Base-by-base conservation (phyloP, 768 basidiomycete species). In the Fomitopsis pulvina region DNA sequence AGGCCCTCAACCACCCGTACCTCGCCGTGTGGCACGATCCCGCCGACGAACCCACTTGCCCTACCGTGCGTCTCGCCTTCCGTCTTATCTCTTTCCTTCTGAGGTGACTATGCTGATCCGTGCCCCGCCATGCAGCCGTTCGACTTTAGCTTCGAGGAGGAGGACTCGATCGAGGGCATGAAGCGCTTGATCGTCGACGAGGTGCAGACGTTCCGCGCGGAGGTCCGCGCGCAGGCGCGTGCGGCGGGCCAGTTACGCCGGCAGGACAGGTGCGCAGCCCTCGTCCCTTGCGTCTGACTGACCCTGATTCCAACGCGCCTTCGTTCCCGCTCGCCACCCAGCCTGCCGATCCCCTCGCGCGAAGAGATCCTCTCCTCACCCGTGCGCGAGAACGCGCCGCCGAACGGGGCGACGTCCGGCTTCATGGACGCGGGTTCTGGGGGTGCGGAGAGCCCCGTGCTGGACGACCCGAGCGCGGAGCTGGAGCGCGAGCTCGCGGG, bases 1-100 rank as follows among this genome's bases (percentile, higher is more conserved):
- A 97, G 63, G 96, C 96, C 1, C 73, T 99, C 45, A 85, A 87
- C 47, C 96, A 99, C 63, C 92, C 94, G 1, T 99, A 98, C 70
- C 71, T 91, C 53, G 81, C 87, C 52, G 96, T 97, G 10, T 99
- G 96, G 96, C 94, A 97, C 63, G 96, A 98, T 66, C 93, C 93
- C 18, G 82, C 88, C 9, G 94, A 98, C 63, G 94, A 96, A 66
- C 94, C 94, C 0, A 58, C 79, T 30, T 96, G 92, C 66, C 82
- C 89, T 30, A 66, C 77, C 43, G 92, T 92, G 57, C 59, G 75
- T 68, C 45, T 47, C 26, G 4, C 9, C 21, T 18, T 25, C 16
- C 26, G 11, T 38, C 29, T 20, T 41, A 3, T 37, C 32, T 4
- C 20, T 16, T 21, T 10, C 26, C 28, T 29, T 8, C 32, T 41